Evolutionary conservation across 2,329 filamentous ascomycete genomes (phyloP), one percentile per base, ranked within the genome.

Genomic region (Albophoma yamanashiensis): DNA sequence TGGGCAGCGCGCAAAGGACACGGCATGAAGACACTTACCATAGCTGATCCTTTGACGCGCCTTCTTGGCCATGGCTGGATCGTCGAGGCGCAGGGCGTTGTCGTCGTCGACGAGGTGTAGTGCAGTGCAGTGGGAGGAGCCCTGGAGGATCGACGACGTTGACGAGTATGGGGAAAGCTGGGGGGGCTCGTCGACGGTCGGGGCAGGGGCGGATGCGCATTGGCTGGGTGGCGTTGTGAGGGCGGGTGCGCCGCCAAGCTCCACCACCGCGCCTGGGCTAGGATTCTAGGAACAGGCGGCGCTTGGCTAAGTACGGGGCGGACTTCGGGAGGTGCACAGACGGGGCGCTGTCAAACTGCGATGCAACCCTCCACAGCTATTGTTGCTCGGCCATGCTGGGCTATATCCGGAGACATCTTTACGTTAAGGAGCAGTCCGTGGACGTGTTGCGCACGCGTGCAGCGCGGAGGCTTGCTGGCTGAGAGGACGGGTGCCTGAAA

Each of bases 31-130:
- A 60, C 43, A 62, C 58, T 72, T 70, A 88, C 85, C 85, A 77
- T 89, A 89, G 73, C 84, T 87, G 75, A 89, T 86, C 74, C 84
- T 83, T 74, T 88, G 86, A 72, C 82, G 84, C 69, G 82, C 81
- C 77, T 87, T 88, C 73, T 84, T 86, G 70, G 84, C 84, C 84
- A 87, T 87, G 70, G 62, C 69, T 59, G 47, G 40, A 55, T 39
- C 15, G 34, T 27, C 22, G 22, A 25, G 39, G 22, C 47, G 42
- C 34, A 27, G 36, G 47, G 42, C 56, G 25, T 27, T 59, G 53
- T 27, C 53, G 53, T 27, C 53, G 34, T 43, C 38, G 31, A 52
- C 45, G 57, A 53, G 38, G 38, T 34, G 34, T 7, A 36, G 34
- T 36, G 57, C 45, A 27, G 57, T 34, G 57, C 45, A 27, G 34